Percentiles rank a stretch among this genome's conserved stretches.
phyloP scores from a whole-genome alignment of 108 stramenopile species.

The Schizochytrium sp. region DNA sequence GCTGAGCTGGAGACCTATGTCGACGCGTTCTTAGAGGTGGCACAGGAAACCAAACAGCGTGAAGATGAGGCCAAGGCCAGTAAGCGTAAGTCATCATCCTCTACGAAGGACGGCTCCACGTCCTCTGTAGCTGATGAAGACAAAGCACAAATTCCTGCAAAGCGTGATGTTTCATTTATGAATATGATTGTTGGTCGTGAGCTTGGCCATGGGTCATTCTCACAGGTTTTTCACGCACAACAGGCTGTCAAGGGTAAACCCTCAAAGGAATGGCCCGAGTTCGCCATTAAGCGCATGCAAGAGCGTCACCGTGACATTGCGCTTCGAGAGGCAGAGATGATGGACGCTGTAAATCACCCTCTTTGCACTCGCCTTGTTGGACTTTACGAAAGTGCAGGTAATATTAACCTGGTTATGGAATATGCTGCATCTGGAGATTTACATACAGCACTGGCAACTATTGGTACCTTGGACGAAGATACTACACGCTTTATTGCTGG shows the following conservation, averaged over 20 bases:
- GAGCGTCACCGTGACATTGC: constrained; percentile 89
- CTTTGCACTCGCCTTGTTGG: constrained; percentile 90
- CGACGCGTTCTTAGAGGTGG: background rate
- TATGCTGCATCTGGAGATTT: constrained; percentile 93
- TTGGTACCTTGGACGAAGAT: constrained; percentile 88
- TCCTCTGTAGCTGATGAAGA: background rate
- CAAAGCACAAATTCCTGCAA: constrained; percentile 74
- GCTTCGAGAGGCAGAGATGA: constrained; percentile 66
- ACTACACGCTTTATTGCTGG: constrained; percentile 90
- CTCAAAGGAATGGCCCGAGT: constrained; percentile 91
- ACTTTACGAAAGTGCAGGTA: constrained; percentile 75
- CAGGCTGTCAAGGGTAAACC: constrained; percentile 83
- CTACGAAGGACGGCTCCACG: too few relatives aligned
- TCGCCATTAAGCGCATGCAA: constrained; percentile 85
- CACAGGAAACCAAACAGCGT: too few relatives aligned
- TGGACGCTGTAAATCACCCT: constrained; percentile 87
- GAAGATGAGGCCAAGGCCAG: too few relatives aligned
- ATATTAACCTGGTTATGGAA: constrained; percentile 85
- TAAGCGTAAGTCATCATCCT: too few relatives aligned
- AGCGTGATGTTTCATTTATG: constrained; percentile 87
- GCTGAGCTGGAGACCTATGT: constrained; percentile 35
- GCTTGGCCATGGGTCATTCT: constrained; percentile 90
- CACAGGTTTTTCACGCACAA: constrained; percentile 85
- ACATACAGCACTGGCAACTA: constrained; percentile 82
- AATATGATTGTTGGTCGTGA: constrained; percentile 95